Base-by-base conservation (phyloP, 2,329 filamentous ascomycete species). In the Zasmidium cellare region DNA sequence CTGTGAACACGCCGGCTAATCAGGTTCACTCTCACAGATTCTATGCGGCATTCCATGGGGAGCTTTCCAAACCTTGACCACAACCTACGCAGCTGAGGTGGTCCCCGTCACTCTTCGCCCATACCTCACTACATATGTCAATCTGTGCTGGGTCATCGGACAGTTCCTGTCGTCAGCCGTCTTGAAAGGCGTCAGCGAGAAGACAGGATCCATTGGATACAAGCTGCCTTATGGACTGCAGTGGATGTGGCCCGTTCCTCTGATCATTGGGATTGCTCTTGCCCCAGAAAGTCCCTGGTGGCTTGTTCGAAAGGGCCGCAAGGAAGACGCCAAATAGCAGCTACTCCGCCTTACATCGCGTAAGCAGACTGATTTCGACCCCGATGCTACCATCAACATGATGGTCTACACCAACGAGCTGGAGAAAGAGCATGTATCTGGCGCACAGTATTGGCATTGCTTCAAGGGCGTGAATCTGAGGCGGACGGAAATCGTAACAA, bases 371-470 rank as follows among this genome's bases (percentile, higher is more conserved):
- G 83, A 87, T 58, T 92, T 93, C 66, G 84, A 94, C 68, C 84
- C 88, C 9, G 88, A 96, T 61, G 90, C 94, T 75, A 94, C 90
- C 16, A 80, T 96, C 47, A 87, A 89, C 67, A 94, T 96, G 90
- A 96, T 96, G 89, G 85, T 91, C 1, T 68, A 75, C 46, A 79
- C 76, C 3, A 75, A 86, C 57, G 75, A 79, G 54, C 71, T 84
- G 1, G 84, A 87, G 68, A 75, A 80, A 56, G 77, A 82, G 52
- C 69, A 76, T 59, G 76, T 80, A 56, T 72, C 76, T 1, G 79
- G 79, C 1, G 75, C 76, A 0, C 72, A 65, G 0, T 84, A 83
- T 64, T 60, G 61, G 14, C 80, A 84, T 66, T 82, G 80, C 66
- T 85, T 86, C 74, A 76, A 72, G 35, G 80, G 80, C 5, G 64